Evolutionary conservation across 225 moss, liverwort and hornwort species (phyloP).

Genomic region (Sphagnum tenellum): DNA sequence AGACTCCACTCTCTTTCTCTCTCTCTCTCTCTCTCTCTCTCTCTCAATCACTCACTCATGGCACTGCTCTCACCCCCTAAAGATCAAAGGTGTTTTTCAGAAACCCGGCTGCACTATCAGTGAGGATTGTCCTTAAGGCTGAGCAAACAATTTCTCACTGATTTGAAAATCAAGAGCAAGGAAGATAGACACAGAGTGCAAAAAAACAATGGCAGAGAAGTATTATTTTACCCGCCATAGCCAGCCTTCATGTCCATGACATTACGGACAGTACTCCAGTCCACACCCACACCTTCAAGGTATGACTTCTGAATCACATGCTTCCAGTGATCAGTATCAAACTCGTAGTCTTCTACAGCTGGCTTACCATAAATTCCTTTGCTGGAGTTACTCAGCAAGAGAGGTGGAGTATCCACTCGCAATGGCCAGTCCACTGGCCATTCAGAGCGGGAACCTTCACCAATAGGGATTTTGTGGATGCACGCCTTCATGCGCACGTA

Average conservation of each 20-base stretch:
- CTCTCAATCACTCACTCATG: no score
- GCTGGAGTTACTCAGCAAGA: conserved; percentile 55
- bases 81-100: no score
- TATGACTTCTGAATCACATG: conserved; percentile 48
- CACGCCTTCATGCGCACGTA: conserved; percentile 80
- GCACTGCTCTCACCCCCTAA: no score
- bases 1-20: no score
- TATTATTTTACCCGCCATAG: conserved; percentile 45
- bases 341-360: conserved; percentile 44
- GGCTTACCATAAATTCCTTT: conserved; percentile 68
- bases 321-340: conserved; percentile 63
- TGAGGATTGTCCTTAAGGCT: no score
- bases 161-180: no score
- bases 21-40: no score
- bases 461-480: conserved; percentile 60
- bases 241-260: conserved; percentile 54
- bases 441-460: conserved; percentile 36
- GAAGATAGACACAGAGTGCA: no score
- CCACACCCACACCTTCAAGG: conserved; percentile 63
- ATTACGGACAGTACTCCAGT: conserved; percentile 41
- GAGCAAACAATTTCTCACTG: no score
- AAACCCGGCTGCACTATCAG: no score
- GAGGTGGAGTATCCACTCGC: conserved; percentile 48
- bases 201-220: no score
- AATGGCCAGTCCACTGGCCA: conserved; percentile 67